Percentiles rank a stretch among this genome's conserved stretches.
phyloP scores from a whole-genome alignment of 768 basidiomycete species.

The Fomitopsis pulvina region DNA sequence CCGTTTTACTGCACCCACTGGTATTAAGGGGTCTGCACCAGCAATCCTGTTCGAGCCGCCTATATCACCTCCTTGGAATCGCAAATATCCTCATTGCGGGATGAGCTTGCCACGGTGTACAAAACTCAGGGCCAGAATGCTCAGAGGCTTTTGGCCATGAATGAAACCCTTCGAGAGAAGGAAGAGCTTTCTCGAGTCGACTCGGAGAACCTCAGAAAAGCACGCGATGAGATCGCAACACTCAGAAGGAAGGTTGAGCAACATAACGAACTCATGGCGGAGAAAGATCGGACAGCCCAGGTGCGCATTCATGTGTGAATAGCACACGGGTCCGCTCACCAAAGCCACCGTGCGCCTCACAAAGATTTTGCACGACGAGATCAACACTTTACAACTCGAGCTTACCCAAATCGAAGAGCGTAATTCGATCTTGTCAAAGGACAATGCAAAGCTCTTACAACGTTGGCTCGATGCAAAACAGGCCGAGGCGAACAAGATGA shows the following conservation, averaged over 20 bases:
- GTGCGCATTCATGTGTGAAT: constrained; percentile 35
- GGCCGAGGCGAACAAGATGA: constrained; percentile 89
- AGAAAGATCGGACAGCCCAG: constrained; percentile 87
- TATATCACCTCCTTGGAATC: constrained; percentile 90
- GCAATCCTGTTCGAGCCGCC: constrained; percentile 80
- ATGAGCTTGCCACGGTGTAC: constrained; percentile 91
- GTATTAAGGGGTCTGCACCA: constrained; percentile 23
- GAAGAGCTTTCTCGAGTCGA: constrained; percentile 83
- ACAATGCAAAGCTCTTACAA: constrained; percentile 92
- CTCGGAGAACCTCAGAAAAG: constrained; percentile 70
- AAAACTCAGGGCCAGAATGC: constrained; percentile 96
- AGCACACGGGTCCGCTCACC: too few relatives aligned
- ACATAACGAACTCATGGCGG: constrained; percentile 78
- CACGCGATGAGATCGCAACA: constrained; percentile 66
- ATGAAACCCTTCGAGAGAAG: constrained; percentile 89
- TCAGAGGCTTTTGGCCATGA: constrained; percentile 87
- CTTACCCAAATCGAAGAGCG: constrained; percentile 84
- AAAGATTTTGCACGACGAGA: constrained; percentile 93
- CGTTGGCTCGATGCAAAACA: constrained; percentile 97
- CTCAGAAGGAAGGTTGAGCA: constrained; percentile 75
- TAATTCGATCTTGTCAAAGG: constrained; percentile 79
- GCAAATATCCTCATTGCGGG: constrained; percentile 86
- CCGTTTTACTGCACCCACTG: constrained; percentile 1
- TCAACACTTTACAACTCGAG: constrained; percentile 86
- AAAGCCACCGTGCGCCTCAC: too few relatives aligned